Conservation (phyloP, 2,329 filamentous ascomycete species). For the Alternaria hordeiaustralica region DNA sequence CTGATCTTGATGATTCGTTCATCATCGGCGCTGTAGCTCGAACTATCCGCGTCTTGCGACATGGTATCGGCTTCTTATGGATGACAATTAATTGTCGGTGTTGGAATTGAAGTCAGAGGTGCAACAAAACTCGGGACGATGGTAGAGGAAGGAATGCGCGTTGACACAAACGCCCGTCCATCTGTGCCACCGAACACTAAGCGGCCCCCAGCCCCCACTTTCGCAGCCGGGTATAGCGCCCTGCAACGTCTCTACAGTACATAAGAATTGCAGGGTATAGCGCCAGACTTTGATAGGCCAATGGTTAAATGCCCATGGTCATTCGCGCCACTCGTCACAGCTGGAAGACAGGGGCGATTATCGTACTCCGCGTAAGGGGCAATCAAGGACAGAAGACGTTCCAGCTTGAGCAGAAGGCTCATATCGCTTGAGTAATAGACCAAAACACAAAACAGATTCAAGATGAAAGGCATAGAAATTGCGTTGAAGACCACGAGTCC, state of each 20-base stretch:
- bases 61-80: not conserved
- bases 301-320: not conserved
- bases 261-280: not conserved
- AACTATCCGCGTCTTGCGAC: not conserved
- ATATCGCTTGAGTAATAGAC: not conserved
- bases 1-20: not conserved
- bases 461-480: not conserved
- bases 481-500: not conserved
- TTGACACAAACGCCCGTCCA: not conserved
- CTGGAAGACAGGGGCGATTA: slow-evolving; percentile 30
- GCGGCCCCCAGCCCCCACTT: not conserved
- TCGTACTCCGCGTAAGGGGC: slow-evolving; percentile 7
- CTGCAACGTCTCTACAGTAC: not conserved
- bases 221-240: not conserved
- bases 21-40: not conserved
- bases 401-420: not conserved
- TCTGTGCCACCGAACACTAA: not conserved
- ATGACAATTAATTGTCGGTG: not conserved
- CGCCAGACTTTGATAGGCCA: not conserved
- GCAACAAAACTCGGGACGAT: not conserved
- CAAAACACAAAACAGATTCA: not conserved
- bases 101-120: not conserved
- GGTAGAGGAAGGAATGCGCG: not conserved
- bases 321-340: not conserved
- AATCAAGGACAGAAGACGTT: not conserved